Evolutionary conservation across 2,329 filamentous ascomycete species (phyloP).

Genomic region (Pestalotiopsis sp.): DNA sequence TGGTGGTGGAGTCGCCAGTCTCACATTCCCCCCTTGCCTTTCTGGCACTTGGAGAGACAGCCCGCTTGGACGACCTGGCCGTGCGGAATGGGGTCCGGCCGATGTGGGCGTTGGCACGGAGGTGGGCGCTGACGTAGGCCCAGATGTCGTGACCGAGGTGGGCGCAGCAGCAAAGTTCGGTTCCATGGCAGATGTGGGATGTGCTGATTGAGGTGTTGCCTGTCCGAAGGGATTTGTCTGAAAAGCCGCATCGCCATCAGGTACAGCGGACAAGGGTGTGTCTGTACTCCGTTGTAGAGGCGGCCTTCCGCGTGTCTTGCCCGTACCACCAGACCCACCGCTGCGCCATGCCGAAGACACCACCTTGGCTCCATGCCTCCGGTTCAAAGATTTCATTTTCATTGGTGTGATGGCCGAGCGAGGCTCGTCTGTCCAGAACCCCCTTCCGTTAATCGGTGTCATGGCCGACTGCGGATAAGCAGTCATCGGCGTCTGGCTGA

Average conservation of each 20-base stretch:
- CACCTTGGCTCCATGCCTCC: constrained; percentile 78
- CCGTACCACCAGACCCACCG: constrained; percentile 60
- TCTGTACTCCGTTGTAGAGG: constrained; percentile 68
- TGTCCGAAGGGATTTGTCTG: constrained; percentile 36
- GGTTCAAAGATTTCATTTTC: constrained; percentile 51
- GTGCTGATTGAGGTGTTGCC: constrained; percentile 19
- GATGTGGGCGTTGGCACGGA: constrained; percentile 13
- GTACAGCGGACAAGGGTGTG: constrained; percentile 71
- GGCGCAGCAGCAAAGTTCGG: constrained; percentile 27
- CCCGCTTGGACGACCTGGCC: constrained; percentile 46
- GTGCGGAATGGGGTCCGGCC: constrained; percentile 19
- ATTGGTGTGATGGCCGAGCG: constrained; percentile 75
- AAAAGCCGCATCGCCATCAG: constrained; percentile 55
- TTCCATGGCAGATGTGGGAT: constrained; percentile 27
- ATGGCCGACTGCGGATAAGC: constrained; percentile 80
- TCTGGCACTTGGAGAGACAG: constrained; percentile 67
- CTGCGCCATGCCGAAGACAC: constrained; percentile 90
- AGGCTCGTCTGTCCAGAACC: constrained; percentile 68
- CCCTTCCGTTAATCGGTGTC: constrained; percentile 61
- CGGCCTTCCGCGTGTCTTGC: constrained; percentile 79
- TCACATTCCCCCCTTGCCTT: constrained; percentile 60
- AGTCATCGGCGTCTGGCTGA: constrained; percentile 61
- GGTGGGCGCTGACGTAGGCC: background rate
- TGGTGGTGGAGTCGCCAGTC: constrained; percentile 61
- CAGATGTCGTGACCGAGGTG: constrained; percentile 20